Percentiles rank a stretch among this genome's conserved stretches.
phyloP scores from a whole-genome alignment of 805 yeast species.

The Kazachstania psychrophila region DNA sequence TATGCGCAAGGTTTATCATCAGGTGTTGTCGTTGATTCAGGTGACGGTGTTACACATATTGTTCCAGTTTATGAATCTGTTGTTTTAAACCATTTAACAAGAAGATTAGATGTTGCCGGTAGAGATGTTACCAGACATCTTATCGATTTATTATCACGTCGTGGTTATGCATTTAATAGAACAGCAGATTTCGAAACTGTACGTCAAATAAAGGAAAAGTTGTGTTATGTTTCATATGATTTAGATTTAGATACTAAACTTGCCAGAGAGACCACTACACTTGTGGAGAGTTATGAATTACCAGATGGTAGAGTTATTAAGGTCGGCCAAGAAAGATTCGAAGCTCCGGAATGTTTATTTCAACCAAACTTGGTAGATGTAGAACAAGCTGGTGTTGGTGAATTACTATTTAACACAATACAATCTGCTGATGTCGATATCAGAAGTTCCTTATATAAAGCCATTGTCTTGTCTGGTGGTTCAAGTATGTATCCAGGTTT shows the following conservation, averaged over 20 bases:
- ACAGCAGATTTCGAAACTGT: constrained; percentile 98
- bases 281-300: constrained; percentile 83
- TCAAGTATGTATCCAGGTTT: constrained; percentile 98
- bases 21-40: constrained; percentile 97
- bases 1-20: constrained; percentile 95
- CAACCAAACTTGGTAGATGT: constrained; percentile 92
- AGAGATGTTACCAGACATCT: constrained; percentile 96
- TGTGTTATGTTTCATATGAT: constrained; percentile 92
- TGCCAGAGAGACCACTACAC: constrained; percentile 89
- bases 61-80: constrained; percentile 97
- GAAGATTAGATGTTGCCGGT: constrained; percentile 93
- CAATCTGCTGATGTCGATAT: constrained; percentile 94
- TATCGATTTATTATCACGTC: constrained; percentile 80
- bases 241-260: constrained; percentile 79
- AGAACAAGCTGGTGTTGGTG: constrained; percentile 96
- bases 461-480: constrained; percentile 94
- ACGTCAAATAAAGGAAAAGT: constrained; percentile 92
- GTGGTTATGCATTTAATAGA: constrained; percentile 97
- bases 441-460: constrained; percentile 77
- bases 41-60: constrained; percentile 89
- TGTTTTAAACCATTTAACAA: constrained; percentile 88
- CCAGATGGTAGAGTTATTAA: constrained; percentile 95
- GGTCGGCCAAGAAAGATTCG: constrained; percentile 91
- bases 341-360: constrained; percentile 62
- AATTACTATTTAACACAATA: constrained; percentile 79